Evolutionary conservation across 805 yeast species (phyloP).

Genomic region (Kodamaea neixiangensis): DNA sequence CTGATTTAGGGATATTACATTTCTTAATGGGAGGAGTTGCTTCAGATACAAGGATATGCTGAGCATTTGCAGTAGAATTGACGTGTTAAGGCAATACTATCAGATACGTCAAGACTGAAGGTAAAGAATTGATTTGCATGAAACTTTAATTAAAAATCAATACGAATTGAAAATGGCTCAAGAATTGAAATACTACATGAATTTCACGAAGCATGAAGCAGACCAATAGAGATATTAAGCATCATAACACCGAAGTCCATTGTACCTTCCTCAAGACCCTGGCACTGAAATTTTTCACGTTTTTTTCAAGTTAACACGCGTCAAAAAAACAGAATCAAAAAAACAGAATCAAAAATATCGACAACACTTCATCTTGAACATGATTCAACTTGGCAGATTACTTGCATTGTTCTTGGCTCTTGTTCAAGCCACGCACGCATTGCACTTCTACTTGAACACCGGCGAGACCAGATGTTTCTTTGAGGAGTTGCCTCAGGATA

Average conservation of each 20-base stretch:
- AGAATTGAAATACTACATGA: not conserved
- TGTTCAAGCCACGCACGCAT: constrained; percentile 35
- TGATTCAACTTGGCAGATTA: constrained; percentile 11
- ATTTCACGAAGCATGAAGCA: no score
- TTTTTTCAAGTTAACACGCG: constrained; percentile 10
- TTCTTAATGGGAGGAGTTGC: no score
- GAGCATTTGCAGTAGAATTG: not conserved
- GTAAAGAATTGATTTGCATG: not conserved
- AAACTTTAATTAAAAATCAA: no score
- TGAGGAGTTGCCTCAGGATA: constrained; percentile 74
- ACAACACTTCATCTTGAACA: constrained; percentile 4
- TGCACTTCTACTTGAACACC: constrained; percentile 79
- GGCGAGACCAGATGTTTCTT: constrained; percentile 80
- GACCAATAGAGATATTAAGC: no score
- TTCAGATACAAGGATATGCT: not conserved
- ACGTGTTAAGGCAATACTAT: no score
- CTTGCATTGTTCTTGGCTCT: constrained; percentile 15
- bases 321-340: constrained; percentile 3
- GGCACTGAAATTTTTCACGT: not conserved
- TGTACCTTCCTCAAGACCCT: constrained; percentile 16
- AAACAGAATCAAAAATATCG: constrained; percentile 5
- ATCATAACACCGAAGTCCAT: not conserved
- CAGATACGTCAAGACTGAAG: no score
- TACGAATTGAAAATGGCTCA: not conserved
- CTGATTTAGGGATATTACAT: no score